Base-by-base conservation (phyloP, 2,329 filamentous ascomycete species). In the Colletotrichum endophyticum region DNA sequence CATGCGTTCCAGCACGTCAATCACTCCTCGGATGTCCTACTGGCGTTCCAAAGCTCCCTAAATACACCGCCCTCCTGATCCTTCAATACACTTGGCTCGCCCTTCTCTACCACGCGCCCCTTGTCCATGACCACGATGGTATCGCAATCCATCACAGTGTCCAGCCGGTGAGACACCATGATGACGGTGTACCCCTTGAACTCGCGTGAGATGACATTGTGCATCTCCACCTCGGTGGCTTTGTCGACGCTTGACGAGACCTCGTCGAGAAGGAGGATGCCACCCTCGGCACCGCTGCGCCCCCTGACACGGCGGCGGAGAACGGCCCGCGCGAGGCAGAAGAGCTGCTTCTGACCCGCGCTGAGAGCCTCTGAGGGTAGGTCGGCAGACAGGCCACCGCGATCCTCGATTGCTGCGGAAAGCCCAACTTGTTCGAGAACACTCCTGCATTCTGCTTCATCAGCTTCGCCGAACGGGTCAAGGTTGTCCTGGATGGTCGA, bases 341-440 rank as follows among this genome's bases (percentile, higher is more conserved):
- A 92, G 0, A 94, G 86, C 79, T 94, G 92, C 61, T 88, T 88
- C 81, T 94, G 92, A 0, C 93, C 93, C 39, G 89, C 88, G 7
- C 87, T 89, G 8, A 92, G 84, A 67, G 86, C 84, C 8, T 89
- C 85, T 3, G 87, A 83, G n/a, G 86, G 85, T 77, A 93, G 86
- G 3, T 74, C 78, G 0, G 81, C 80, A 4, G 80, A 77, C 0
- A 88, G 77, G 1, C 86, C 85, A 5, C 85, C 86, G 5, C 81
- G 79, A 6, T 82, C 80, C 1, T 80, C 63, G 1, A 87, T 79
- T 13, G 86, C 82, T 0, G 67, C 56, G 34, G 81, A 83, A 1
- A 88, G 80, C 0, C 80, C 80, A 3, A 88, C 83, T 0, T 79
- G 70, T n/a, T 83, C 80, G 5, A 89, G 83, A 0, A 84, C 84